A percentile compares a stretch with the other conserved stretches of the same genome.
phyloP scores from a whole-genome alignment of 176 grass and related monocot species.

The Cymbopogon citratus region DNA sequence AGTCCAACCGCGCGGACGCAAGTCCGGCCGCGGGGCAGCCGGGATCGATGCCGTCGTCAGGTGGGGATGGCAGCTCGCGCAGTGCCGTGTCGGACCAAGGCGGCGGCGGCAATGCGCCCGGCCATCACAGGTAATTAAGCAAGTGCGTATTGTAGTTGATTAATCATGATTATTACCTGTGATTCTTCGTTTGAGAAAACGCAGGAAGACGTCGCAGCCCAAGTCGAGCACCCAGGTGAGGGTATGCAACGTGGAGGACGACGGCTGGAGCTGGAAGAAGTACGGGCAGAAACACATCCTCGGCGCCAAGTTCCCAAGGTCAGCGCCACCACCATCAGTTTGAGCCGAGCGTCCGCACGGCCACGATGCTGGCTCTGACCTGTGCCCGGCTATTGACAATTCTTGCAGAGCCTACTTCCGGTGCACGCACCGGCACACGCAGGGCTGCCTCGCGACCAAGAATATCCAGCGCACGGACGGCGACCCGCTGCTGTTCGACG shows the following conservation, averaged over 20 bases:
- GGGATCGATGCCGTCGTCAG: no score
- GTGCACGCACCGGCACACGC: conserved; percentile 70
- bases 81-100: no score
- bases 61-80: no score
- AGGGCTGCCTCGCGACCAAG: conserved; percentile 62
- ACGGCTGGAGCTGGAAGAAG: conserved; percentile 67
- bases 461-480: conserved; percentile 69
- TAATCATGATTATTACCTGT: no score
- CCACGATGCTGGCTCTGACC: background rate
- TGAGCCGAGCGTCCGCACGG: no score
- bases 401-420: conserved; percentile 74
- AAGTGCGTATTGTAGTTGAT: no score
- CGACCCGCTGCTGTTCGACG: conserved; percentile 60
- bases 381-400: background rate
- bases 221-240: conserved; percentile 61
- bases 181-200: background rate
- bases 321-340: background rate
- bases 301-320: conserved; percentile 91
- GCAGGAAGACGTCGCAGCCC: conserved; percentile 58
- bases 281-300: conserved; percentile 88
- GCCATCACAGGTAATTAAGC: no score
- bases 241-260: conserved; percentile 46
- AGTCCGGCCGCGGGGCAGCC: no score
- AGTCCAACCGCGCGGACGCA: no score
- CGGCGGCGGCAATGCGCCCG: no score